These are phyloP conservation scores for Monilinia fructigena DNA, from an alignment of 2,329 filamentous ascomycete genomes.

Conservation along the genomic window DNA sequence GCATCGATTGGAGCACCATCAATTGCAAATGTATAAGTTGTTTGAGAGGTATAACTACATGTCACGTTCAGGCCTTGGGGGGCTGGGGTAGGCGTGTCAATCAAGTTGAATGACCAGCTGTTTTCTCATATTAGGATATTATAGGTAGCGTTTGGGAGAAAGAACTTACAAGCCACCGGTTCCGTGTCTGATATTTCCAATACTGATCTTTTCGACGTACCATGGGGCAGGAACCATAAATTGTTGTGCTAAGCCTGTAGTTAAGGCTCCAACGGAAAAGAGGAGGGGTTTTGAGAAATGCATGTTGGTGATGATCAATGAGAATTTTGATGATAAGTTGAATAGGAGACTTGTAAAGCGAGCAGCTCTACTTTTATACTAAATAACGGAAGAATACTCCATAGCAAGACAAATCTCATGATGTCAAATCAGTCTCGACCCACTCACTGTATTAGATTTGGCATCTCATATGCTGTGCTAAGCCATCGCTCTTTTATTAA, in stretches of 20 bases:
- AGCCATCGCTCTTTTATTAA: not conserved
- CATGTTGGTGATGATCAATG: conserved; percentile 6
- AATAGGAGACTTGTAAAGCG: not conserved
- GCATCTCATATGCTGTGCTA: conserved; percentile 2
- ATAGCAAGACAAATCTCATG: not conserved
- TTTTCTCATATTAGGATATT: not conserved
- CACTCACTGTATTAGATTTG: not conserved
- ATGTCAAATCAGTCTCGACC: not conserved
- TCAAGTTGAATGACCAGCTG: conserved; percentile 30
- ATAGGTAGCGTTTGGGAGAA: not conserved
- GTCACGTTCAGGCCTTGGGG: conserved; percentile 31
- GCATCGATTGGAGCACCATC: conserved; percentile 24
- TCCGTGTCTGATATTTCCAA: conserved; percentile 30
- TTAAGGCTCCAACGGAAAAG: conserved; percentile 1
- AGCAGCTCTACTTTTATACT: not conserved
- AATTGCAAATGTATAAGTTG: conserved; percentile 26
- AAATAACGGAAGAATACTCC: not conserved
- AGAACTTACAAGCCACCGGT: conserved; percentile 28
- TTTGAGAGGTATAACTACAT: conserved; percentile 23
- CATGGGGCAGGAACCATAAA: conserved; percentile 28
- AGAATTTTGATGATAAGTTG: not conserved
- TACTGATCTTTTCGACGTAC: conserved; percentile 24
- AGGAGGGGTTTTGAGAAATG: conserved; percentile 11
- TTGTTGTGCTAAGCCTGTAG: conserved; percentile 8
- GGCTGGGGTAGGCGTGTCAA: conserved; percentile 26